Percentiles rank a stretch among this genome's conserved stretches.
phyloP scores from a whole-genome alignment of 2,329 filamentous ascomycete species.

The Neonectria hederae region DNA sequence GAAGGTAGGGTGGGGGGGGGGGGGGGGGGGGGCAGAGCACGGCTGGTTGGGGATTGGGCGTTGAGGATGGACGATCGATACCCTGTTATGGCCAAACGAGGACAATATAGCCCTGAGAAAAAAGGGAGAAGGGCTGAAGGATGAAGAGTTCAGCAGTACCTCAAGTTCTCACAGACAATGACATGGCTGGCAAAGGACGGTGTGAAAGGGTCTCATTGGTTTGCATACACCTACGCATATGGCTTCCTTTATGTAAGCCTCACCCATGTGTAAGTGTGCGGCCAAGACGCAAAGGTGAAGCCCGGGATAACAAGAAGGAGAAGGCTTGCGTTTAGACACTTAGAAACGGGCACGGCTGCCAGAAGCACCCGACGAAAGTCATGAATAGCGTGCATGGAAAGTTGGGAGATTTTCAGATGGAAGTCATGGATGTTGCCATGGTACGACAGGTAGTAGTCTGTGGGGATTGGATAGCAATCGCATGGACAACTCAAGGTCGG shows the following conservation, averaged over 20 bases:
- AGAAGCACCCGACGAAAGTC: conserved; percentile 1
- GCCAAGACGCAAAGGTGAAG: conserved; percentile 6
- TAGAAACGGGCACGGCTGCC: neutral
- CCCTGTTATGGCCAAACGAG: conserved; percentile 19
- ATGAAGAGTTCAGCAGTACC: neutral
- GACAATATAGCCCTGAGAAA: neutral
- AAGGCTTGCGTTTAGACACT: neutral
- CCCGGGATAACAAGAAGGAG: neutral
- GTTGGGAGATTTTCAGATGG: conserved; percentile 3
- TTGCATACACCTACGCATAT: conserved; percentile 12
- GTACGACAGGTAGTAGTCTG: conserved; percentile 26
- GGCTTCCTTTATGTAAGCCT: neutral
- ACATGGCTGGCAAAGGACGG: conserved; percentile 19
- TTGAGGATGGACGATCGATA: conserved; percentile 31
- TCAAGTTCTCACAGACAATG: conserved; percentile 3
- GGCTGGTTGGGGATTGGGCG: conserved; percentile 3
- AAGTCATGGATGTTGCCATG: conserved; percentile 20
- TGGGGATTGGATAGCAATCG: conserved; percentile 19
- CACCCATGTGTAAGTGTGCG: neutral
- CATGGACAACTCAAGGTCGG: conserved; percentile 22
- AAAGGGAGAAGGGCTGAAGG: neutral
- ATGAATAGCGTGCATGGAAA: conserved; percentile 11
- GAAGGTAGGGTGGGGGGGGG: no score
- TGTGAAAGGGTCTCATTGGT: conserved; percentile 6
- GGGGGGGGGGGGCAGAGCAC: neutral